Percentiles rank a stretch among this genome's conserved stretches.
phyloP scores from a whole-genome alignment of 208 protist genomes.

The Leishmania braziliensis region DNA sequence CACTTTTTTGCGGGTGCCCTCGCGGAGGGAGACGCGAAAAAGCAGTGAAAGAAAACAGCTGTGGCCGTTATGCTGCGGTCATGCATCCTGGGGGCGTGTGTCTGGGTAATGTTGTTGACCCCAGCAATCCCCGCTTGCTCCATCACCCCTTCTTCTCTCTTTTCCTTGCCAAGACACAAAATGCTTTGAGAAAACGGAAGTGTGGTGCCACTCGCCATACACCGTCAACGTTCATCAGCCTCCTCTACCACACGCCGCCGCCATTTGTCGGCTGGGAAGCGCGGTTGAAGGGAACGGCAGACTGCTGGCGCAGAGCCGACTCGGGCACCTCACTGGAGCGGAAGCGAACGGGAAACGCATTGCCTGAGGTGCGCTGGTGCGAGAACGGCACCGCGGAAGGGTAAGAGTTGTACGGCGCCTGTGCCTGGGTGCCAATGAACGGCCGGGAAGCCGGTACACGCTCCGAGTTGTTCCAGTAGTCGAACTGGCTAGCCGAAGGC shows the following conservation, averaged over 20 bases:
- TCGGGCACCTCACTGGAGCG: constrained; percentile 31
- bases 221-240: neutral
- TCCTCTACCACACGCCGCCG: constrained; percentile 50
- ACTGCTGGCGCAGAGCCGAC: constrained; percentile 25
- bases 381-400: constrained; percentile 21
- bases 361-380: constrained; percentile 21
- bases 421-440: constrained; percentile 33
- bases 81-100: neutral
- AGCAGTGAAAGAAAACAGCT: neutral
- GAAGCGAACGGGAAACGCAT: constrained; percentile 25
- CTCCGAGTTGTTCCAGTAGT: constrained; percentile 37
- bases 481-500: constrained; percentile 27
- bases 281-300: constrained; percentile 35
- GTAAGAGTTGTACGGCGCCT: constrained; percentile 64
- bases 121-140: neutral
- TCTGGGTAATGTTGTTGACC: neutral
- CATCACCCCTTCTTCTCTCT: neutral
- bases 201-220: neutral
- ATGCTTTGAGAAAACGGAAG: neutral
- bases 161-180: neutral
- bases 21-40: neutral
- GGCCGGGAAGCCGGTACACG: constrained; percentile 28
- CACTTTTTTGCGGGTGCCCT: neutral
- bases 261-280: constrained; percentile 33
- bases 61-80: neutral